A percentile compares a stretch with the other conserved stretches of the same genome.
Evolutionary conservation across 192 early-diverging fungal species (phyloP).

Genomic region (Podila clonocystis): DNA sequence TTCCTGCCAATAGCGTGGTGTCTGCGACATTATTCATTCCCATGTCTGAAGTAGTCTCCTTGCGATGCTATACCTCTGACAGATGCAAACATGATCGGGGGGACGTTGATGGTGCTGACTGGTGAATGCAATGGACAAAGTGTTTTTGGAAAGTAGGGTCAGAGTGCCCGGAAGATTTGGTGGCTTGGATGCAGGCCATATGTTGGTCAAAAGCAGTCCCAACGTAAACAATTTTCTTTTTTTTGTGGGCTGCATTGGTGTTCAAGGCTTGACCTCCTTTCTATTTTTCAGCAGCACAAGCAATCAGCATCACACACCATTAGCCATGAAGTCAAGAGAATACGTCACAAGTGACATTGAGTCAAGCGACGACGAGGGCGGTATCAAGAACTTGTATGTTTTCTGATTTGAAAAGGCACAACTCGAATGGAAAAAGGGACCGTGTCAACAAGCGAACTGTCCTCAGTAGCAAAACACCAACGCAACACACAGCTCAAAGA

Average conservation of each 20-base stretch:
- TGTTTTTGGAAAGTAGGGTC: background rate
- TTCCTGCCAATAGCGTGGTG: no score
- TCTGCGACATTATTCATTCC: background rate
- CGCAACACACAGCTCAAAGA: no score
- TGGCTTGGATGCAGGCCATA: no score
- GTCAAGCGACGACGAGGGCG: conserved; percentile 41
- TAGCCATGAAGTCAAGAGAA: conserved; percentile 31
- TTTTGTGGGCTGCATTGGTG: no score
- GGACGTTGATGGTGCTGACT: background rate
- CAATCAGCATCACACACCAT: conserved; percentile 3
- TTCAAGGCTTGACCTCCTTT: no score
- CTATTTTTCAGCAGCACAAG: background rate
- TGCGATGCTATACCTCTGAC: conserved; percentile 17
- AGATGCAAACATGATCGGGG: conserved; percentile 13
- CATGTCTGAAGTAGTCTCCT: background rate
- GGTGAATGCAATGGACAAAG: background rate
- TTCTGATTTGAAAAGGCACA: background rate
- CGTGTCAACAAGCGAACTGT: background rate
- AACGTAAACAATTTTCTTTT: no score
- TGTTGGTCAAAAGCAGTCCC: no score
- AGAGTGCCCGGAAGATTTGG: no score
- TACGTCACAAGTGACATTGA: conserved; percentile 34
- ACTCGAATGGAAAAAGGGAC: no score
- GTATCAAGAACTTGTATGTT: conserved; percentile 44
- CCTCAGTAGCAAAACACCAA: background rate